Evolutionary conservation across 495 filamentous ascomycete species (phyloP), one percentile per base, ranked within the genome.

Genomic region (Parathielavia appendiculata): DNA sequence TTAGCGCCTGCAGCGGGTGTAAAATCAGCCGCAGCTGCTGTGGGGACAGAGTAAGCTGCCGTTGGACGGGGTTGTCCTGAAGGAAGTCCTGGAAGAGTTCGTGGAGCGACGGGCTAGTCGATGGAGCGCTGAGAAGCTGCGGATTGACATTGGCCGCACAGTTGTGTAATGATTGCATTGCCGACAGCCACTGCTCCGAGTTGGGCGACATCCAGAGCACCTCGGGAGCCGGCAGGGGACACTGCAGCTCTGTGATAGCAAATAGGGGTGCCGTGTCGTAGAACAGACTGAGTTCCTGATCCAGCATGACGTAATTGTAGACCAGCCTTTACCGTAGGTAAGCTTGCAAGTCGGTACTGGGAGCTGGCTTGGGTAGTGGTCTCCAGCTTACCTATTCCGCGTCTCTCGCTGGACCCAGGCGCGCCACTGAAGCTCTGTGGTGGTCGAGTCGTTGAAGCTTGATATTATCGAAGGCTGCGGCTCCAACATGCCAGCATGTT

Each of bases 281-380:
- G 66, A 86, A 87, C 14, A 87, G 70, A 51, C 80, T 79, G 23
- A 86, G 73, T 59, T 87, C 84, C 63, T 85, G 82, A 63, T 87
- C 84, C 13, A 85, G 76, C 79, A 85, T 82, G 23, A 83, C 79
- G 75, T 83, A 86, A 39, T 82, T 84, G 65, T 87, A 85, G 1
- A 82, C 79, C 22, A 86, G 66, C 60, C 82, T 85, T 46, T 39
- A 32, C n/a, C 26, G 57, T 26, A 48, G 6, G 57, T 61, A 39
- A 63, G 60, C 64, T n/a, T 22, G 40, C 13, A 7, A 16, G 11
- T 12, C 8, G 26, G 7, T 26, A 13, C 20, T 40, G 11, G 10
- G 8, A 14, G 16, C 34, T 11, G 34, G 7, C n/a, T 26, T 1
- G 20, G 22, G 16, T 1, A 17, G 26, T 23, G 41, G 19, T 58